These are phyloP conservation scores for Sherardia arvensis DNA, from an alignment of 257 asterid genomes.

Conservation along the genomic window DNA sequence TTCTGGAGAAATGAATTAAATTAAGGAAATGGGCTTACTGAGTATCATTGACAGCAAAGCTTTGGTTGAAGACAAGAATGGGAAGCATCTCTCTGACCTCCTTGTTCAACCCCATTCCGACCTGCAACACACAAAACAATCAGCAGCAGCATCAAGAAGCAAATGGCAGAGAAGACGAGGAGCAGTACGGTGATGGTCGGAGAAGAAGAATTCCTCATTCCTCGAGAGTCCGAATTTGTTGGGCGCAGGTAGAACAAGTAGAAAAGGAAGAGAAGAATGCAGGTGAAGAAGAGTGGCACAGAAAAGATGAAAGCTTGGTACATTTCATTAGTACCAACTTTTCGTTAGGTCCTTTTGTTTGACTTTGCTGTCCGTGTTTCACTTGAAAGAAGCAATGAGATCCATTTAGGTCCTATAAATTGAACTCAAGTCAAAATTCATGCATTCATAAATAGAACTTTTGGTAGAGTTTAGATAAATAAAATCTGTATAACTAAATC, in stretches of 20 bases:
- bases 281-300: conserved; percentile 61
- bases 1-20: not conserved
- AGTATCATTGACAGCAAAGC: conserved; percentile 61
- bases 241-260: conserved; percentile 66
- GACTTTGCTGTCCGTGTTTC: conserved; percentile 7
- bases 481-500: no score
- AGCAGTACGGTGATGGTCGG: conserved; percentile 27
- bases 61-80: conserved; percentile 56
- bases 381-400: no score
- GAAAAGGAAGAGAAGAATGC: conserved; percentile 51
- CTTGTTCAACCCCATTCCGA: conserved; percentile 71
- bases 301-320: conserved; percentile 74
- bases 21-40: conserved; percentile 30
- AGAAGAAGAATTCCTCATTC: conserved; percentile 33
- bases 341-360: no score
- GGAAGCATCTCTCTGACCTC: conserved; percentile 87
- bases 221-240: conserved; percentile 56
- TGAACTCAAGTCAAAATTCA: no score
- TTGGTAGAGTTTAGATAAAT: no score
- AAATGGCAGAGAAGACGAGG: not conserved
- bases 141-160: not conserved
- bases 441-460: no score
- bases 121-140: conserved; percentile 22
- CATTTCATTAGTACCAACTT: no score
- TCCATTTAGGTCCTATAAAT: no score